Percentiles rank a stretch among this genome's conserved stretches.
phyloP scores from a whole-genome alignment of 148 eudicot genomes.

The Camellia japonica region DNA sequence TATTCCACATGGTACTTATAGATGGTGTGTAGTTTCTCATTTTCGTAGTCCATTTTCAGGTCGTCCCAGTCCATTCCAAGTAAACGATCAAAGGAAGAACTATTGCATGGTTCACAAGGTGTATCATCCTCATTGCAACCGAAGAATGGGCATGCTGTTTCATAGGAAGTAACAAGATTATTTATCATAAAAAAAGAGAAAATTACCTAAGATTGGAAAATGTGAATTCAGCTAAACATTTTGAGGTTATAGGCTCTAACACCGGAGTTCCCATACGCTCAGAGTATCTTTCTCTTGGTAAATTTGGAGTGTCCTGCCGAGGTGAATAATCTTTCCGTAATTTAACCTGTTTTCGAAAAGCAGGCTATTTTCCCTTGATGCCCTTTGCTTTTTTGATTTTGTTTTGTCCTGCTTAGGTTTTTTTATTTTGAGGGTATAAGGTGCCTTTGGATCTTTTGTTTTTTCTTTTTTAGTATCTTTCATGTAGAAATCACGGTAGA shows the following conservation, averaged over 20 bases:
- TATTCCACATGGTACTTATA: neutral
- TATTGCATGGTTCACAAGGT: conserved; percentile 25
- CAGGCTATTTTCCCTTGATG: conserved; percentile 9
- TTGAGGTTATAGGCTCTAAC: conserved; percentile 1
- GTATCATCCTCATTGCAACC: conserved; percentile 28
- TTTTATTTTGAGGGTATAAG: neutral
- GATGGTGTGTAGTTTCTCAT: neutral
- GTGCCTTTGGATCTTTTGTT: neutral
- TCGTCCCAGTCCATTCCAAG: conserved; percentile 30
- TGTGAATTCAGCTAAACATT: neutral
- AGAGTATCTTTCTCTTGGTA: neutral
- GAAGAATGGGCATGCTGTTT: conserved; percentile 38
- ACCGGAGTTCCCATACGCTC: neutral
- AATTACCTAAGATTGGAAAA: neutral
- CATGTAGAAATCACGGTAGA: neutral
- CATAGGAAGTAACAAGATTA: neutral
- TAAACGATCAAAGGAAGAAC: conserved; percentile 42
- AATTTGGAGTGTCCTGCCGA: neutral
- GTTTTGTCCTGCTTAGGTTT: neutral
- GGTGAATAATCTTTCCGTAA: neutral
- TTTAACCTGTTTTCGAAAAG: neutral
- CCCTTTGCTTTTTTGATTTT: neutral
- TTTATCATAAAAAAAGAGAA: too few relatives aligned
- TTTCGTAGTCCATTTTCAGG: conserved; percentile 26
- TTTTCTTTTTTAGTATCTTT: neutral